Evolutionary conservation across 2,329 filamentous ascomycete genomes (phyloP).

Genomic region (Diaporthe helianthi): DNA sequence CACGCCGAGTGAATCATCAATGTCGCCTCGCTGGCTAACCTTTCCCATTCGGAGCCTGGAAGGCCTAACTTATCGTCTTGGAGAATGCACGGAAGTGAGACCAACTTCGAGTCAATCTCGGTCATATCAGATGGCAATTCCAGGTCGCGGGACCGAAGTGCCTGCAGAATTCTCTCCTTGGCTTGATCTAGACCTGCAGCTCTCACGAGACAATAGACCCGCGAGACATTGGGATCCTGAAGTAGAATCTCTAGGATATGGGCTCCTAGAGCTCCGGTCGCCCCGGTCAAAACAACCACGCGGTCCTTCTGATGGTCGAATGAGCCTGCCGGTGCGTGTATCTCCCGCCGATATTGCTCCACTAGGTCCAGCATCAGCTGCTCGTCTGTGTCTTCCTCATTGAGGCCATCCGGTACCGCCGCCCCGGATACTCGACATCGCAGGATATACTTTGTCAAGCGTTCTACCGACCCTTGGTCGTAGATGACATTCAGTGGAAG

Average conservation of each 20-base stretch:
- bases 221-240: slow-evolving; percentile 44
- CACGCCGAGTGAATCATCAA: slow-evolving; percentile 59
- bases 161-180: slow-evolving; percentile 48
- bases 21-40: slow-evolving; percentile 51
- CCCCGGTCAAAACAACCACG: slow-evolving; percentile 40
- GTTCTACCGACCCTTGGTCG: slow-evolving; percentile 60
- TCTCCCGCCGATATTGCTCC: slow-evolving; percentile 39
- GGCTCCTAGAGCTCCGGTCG: slow-evolving; percentile 50
- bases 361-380: slow-evolving; percentile 41
- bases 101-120: slow-evolving; percentile 46
- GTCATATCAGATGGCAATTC: slow-evolving; percentile 36
- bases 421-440: slow-evolving; percentile 21
- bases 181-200: slow-evolving; percentile 51
- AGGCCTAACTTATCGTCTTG: slow-evolving; percentile 57
- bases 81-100: slow-evolving; percentile 57
- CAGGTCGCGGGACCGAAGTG: slow-evolving; percentile 18
- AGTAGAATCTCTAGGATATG: slow-evolving; percentile 57
- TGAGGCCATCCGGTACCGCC: not conserved
- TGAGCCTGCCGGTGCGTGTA: slow-evolving; percentile 18
- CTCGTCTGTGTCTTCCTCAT: slow-evolving; percentile 33
- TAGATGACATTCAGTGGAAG: slow-evolving; percentile 67
- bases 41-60: slow-evolving; percentile 46
- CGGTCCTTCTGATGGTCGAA: slow-evolving; percentile 27
- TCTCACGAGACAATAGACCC: slow-evolving; percentile 65
- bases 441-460: slow-evolving; percentile 39